Evolutionary conservation across 805 yeast genomes (phyloP).

Genomic region (Osmozyma mogii): DNA sequence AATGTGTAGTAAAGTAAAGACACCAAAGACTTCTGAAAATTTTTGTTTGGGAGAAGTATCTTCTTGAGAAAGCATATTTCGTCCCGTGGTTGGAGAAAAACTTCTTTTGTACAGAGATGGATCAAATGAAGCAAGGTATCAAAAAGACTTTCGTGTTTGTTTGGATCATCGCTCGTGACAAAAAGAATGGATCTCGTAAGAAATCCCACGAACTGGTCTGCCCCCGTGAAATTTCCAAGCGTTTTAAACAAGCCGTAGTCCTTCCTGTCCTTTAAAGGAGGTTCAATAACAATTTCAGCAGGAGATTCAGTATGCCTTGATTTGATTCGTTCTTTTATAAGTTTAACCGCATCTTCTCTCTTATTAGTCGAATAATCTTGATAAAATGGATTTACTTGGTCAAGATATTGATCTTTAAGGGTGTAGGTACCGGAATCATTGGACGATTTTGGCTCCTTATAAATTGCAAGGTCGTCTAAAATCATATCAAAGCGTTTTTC

Average conservation of each 20-base stretch:
- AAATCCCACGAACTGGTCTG: conserved; percentile 46
- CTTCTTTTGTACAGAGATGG: conserved; percentile 50
- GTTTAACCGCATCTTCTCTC: conserved; percentile 73
- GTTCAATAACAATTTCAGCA: conserved; percentile 50
- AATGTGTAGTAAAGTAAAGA: conserved; percentile 32
- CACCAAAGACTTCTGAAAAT: conserved; percentile 29
- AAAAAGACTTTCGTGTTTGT: conserved; percentile 48
- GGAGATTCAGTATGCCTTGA: conserved; percentile 27
- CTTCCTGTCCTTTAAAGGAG: conserved; percentile 31
- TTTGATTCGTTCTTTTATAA: conserved; percentile 45
- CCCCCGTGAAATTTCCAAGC: conserved; percentile 45
- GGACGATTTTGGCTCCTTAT: conserved; percentile 24
- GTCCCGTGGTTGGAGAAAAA: too few relatives aligned
- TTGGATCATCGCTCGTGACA: conserved; percentile 24
- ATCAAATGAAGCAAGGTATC: conserved; percentile 58
- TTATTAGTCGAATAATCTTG: conserved; percentile 69
- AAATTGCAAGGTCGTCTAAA: conserved; percentile 26
- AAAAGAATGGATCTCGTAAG: conserved; percentile 42
- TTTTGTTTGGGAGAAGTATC: too few relatives aligned
- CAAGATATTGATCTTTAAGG: conserved; percentile 28
- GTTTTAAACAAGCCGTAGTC: conserved; percentile 32
- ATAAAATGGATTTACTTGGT: conserved; percentile 55
- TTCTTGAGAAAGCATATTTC: too few relatives aligned
- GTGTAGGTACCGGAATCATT: conserved; percentile 31
- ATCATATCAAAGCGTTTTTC: conserved; percentile 65